Evolutionary conservation across 306 rosid species (phyloP).

Genomic region (Elaeagnus macrophylla): DNA sequence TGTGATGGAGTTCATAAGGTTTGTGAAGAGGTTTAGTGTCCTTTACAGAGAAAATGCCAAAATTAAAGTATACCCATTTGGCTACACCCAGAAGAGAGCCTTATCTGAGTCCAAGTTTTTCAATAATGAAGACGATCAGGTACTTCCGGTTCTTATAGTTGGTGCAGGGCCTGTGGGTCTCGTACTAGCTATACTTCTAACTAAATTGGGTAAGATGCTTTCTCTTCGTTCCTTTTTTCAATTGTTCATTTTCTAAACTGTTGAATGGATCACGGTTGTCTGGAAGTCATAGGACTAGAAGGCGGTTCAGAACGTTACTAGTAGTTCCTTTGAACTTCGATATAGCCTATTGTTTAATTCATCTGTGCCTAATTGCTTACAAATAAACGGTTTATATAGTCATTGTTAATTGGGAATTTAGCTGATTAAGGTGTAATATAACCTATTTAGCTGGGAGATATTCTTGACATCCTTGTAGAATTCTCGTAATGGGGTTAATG

Average conservation of each 20-base stretch:
- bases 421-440: background rate
- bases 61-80: constrained; percentile 22
- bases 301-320: background rate
- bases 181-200: constrained; percentile 69
- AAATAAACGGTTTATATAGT: background rate
- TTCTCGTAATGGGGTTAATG: background rate
- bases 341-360: background rate
- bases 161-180: constrained; percentile 97
- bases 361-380: background rate
- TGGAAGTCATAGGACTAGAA: background rate
- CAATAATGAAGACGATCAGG: constrained; percentile 29
- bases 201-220: constrained; percentile 54
- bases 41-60: constrained; percentile 21
- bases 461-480: background rate
- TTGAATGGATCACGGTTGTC: background rate
- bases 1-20: constrained; percentile 42
- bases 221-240: background rate
- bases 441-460: background rate
- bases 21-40: constrained; percentile 29
- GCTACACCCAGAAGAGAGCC: constrained; percentile 37
- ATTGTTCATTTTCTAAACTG: background rate
- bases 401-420: background rate
- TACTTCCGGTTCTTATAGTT: constrained; percentile 70
- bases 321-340: background rate
- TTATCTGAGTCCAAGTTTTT: constrained; percentile 35